A percentile compares a stretch with the other conserved stretches of the same genome.
These are phyloP conservation scores for Colletotrichum musicola DNA, from an alignment of 2,329 filamentous ascomycete genomes.

Conservation along the genomic window DNA sequence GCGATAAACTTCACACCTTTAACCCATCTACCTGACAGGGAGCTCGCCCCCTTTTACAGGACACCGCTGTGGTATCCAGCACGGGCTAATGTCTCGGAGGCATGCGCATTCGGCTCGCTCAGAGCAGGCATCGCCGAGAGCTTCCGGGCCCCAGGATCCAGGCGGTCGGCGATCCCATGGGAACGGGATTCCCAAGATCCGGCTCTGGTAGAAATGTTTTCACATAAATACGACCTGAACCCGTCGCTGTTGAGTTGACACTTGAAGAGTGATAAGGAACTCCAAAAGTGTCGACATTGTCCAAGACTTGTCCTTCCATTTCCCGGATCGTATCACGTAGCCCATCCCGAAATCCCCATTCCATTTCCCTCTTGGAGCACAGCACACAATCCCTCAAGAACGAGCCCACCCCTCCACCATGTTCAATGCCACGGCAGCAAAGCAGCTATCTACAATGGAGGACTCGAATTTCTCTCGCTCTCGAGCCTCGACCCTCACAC, in stretches of 20 bases:
- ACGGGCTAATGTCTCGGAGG: slow-evolving; percentile 30
- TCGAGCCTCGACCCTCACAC: slow-evolving; percentile 8
- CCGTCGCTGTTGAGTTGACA: too few species aligned
- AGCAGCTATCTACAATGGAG: background rate
- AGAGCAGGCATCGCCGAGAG: background rate
- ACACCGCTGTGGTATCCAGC: background rate
- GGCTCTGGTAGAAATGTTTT: too few species aligned
- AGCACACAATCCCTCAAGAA: background rate
- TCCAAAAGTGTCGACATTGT: too few species aligned
- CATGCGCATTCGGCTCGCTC: background rate
- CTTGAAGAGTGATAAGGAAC: too few species aligned
- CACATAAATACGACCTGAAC: too few species aligned
- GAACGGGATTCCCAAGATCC: background rate
- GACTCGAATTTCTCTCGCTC: background rate
- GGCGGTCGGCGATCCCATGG: slow-evolving; percentile 16
- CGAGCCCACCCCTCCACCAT: background rate
- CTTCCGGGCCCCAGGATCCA: slow-evolving; percentile 22
- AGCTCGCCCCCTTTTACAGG: too few species aligned
- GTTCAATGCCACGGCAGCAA: slow-evolving; percentile 21
- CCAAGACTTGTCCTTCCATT: background rate
- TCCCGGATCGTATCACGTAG: slow-evolving; percentile 7
- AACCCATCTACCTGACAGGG: too few species aligned
- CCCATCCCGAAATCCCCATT: background rate
- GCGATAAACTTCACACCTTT: background rate
- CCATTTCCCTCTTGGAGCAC: background rate